These are phyloP conservation scores for Pleurotus cornucopiae DNA, from an alignment of 768 basidiomycete species.

Conservation along the genomic window DNA sequence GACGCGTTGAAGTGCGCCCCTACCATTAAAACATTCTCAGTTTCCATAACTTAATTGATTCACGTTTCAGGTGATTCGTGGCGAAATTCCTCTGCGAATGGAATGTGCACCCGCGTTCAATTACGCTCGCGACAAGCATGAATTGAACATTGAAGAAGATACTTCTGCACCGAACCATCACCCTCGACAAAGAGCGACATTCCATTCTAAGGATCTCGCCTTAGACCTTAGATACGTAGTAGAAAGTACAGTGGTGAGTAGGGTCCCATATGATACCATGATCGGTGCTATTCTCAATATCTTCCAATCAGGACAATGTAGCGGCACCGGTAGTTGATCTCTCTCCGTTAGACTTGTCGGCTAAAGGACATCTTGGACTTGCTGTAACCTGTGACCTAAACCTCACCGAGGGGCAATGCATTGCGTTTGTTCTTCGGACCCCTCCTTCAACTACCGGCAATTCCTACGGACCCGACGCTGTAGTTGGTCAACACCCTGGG, in stretches of 20 bases:
- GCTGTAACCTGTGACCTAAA: conserved; percentile 55
- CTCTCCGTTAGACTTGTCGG: conserved; percentile 57
- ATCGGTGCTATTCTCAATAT: background rate
- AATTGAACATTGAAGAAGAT: conserved; percentile 52
- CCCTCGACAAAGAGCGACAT: conserved; percentile 54
- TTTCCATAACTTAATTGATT: background rate
- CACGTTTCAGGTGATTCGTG: conserved; percentile 65
- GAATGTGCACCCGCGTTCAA: conserved; percentile 97
- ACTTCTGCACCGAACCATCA: conserved; percentile 23
- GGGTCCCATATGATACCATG: too few relatives aligned
- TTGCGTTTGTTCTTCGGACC: conserved; percentile 84
- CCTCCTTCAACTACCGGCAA: conserved; percentile 32
- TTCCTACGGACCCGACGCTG: background rate
- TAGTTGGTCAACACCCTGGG: too few relatives aligned
- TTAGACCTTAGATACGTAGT: conserved; percentile 78
- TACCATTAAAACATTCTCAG: background rate
- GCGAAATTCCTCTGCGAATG: conserved; percentile 71
- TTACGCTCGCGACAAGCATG: conserved; percentile 79
- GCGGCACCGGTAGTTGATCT: conserved; percentile 51
- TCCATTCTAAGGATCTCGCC: conserved; percentile 50
- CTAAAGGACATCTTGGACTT: conserved; percentile 71
- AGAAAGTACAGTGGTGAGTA: conserved; percentile 41
- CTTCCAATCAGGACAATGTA: conserved; percentile 33
- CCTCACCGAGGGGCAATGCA: conserved; percentile 79
- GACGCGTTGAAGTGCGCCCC: conserved; percentile 62